Percentiles rank a stretch among this genome's conserved stretches.
Evolutionary conservation across 768 basidiomycete genomes (phyloP).

Genomic region (Roridomyces roridus): DNA sequence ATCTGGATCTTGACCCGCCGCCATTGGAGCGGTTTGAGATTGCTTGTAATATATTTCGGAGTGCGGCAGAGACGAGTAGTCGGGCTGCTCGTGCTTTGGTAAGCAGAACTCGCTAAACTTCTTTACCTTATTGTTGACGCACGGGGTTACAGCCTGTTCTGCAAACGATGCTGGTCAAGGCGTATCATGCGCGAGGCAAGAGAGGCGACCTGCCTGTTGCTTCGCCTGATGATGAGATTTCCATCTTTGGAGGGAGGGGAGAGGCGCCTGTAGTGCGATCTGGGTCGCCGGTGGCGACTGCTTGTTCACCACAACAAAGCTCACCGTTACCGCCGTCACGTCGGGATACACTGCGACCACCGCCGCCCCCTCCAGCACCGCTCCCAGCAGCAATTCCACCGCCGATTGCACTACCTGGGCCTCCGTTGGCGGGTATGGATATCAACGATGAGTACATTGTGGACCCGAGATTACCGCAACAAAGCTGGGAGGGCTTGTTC

Average conservation of each 20-base stretch:
- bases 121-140: background rate
- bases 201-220: conserved; percentile 23
- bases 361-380: background rate
- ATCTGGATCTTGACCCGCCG: conserved; percentile 50
- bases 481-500: conserved; percentile 44
- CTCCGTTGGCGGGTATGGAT: conserved; percentile 15
- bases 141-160: conserved; percentile 46
- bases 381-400: background rate
- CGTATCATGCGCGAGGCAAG: conserved; percentile 37
- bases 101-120: conserved; percentile 12
- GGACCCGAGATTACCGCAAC: conserved; percentile 12
- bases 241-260: conserved; percentile 38
- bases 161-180: conserved; percentile 50
- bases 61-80: conserved; percentile 50
- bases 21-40: conserved; percentile 53
- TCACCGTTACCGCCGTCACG: background rate
- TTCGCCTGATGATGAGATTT: conserved; percentile 39
- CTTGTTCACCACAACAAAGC: background rate
- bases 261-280: conserved; percentile 34
- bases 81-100: conserved; percentile 60
- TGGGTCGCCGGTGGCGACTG: background rate
- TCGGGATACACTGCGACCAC: background rate
- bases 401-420: conserved; percentile 7
- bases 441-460: background rate
- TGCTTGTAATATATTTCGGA: conserved; percentile 51